Base-by-base conservation (phyloP, 768 basidiomycete genomes). In the Tulasnella sp. region DNA sequence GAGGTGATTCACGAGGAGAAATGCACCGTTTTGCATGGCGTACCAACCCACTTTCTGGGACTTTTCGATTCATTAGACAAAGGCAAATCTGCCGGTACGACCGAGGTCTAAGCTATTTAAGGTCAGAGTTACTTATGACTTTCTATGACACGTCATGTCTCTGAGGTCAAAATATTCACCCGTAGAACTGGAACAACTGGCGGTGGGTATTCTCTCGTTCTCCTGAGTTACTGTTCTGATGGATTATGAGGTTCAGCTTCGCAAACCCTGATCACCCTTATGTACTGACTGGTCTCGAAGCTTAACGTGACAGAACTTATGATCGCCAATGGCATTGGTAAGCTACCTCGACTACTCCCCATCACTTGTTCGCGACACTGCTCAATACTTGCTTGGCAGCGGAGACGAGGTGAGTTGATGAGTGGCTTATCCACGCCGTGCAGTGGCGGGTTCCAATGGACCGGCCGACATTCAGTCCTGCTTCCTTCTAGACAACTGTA, bases 261-360 rank as follows among this genome's bases (percentile, higher is more conserved):
- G 0, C 77, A 86, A 0, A 73, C 90, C 30, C 88, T 88, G 4
- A 88, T 85, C 42, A 80, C 85, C 50, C 70, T 91, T 45, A 90
- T 91, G 88, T 81, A 76, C 62, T 76, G 74, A 38, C 74, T 91
- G 30, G 85, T 87, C 22, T 68, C 73, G 22, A 80, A 80, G 64
- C 64, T 91, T 57, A 85, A 87, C 64, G 67, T 91, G 42, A 74
- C 66, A 4, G 84, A 87, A 44, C 69, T 91, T 42, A 88, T 88
- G 0, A 83, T 79, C 59, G 86, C 83, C 10, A 90, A 87, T 69
- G 88, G 88, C 58, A 91, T 91, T 88, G 90, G 88, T 91, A 62
- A 61, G 84, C 19, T 15, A 25, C n/a, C 19, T 15, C 10, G 4
- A 2, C n/a, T n/a, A n/a, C n/a, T n/a, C n/a, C 57, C 59, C 43